Conservation (phyloP, 257 asterid genomes). For the Perilla frutescens region DNA sequence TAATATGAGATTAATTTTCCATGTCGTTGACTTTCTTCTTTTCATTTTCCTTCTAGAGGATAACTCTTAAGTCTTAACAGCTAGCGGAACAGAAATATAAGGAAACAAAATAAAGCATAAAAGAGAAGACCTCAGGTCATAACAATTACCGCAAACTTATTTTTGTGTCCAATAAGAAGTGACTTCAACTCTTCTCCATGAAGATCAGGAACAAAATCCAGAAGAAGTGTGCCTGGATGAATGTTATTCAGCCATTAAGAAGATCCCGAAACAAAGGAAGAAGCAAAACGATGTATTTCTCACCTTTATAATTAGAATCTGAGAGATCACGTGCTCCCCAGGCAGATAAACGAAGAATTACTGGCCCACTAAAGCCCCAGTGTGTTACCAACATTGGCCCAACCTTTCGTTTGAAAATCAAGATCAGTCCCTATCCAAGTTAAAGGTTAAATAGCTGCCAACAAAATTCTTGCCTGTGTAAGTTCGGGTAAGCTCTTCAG, state of each 20-base stretch:
- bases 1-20: background rate
- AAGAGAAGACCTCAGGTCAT: slow-evolving; percentile 21
- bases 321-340: slow-evolving; percentile 97
- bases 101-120: slow-evolving; percentile 16
- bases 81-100: slow-evolving; percentile 15
- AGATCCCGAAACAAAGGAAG: slow-evolving; percentile 18
- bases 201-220: slow-evolving; percentile 87
- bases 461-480: slow-evolving; percentile 73
- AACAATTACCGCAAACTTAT: slow-evolving; percentile 64
- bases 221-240: slow-evolving; percentile 67
- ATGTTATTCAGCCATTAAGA: slow-evolving; percentile 35
- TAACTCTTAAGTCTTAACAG: slow-evolving; percentile 15
- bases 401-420: slow-evolving; percentile 55
- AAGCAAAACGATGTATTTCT: slow-evolving; percentile 16
- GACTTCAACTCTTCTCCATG: slow-evolving; percentile 72
- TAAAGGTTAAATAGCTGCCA: slow-evolving; percentile 28
- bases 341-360: slow-evolving; percentile 89
- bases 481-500: slow-evolving; percentile 73
- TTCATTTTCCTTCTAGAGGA: slow-evolving; percentile 16
- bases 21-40: background rate
- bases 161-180: slow-evolving; percentile 64
- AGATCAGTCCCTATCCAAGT: slow-evolving; percentile 32
- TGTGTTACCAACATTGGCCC: slow-evolving; percentile 96
- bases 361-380: slow-evolving; percentile 99
- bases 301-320: slow-evolving; percentile 76